phyloP scores from a whole-genome alignment of 2,329 filamentous ascomycete species.

The Clonostachys rosea region DNA sequence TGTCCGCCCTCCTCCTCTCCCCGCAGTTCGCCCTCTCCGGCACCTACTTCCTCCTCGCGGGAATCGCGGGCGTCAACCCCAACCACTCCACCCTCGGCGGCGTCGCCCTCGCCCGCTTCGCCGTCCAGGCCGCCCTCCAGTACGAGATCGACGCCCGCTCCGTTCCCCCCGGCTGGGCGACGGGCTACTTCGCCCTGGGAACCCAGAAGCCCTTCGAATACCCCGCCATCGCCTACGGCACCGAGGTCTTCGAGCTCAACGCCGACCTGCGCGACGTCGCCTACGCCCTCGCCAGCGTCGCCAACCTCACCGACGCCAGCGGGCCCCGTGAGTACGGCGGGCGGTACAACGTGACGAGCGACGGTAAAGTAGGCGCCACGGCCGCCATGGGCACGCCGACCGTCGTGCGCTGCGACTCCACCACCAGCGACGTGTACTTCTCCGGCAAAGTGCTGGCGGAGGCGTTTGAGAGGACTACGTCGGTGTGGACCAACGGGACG shows the following conservation, averaged over 20 bases:
- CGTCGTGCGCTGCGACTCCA: slow-evolving; percentile 61
- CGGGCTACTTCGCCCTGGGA: slow-evolving; percentile 66
- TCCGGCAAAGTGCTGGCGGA: slow-evolving; percentile 55
- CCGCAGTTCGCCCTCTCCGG: slow-evolving; percentile 56
- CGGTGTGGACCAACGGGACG: slow-evolving; percentile 61
- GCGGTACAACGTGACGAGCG: slow-evolving; percentile 34
- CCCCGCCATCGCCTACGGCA: slow-evolving; percentile 57
- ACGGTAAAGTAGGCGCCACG: slow-evolving; percentile 28
- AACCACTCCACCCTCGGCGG: slow-evolving; percentile 59
- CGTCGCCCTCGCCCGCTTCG: slow-evolving; percentile 64
- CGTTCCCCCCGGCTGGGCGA: slow-evolving; percentile 58
- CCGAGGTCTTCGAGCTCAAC: slow-evolving; percentile 66
- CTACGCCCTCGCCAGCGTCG: slow-evolving; percentile 41
- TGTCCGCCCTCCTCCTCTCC: slow-evolving; percentile 60
- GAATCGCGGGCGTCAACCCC: slow-evolving; percentile 73
- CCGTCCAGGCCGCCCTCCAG: slow-evolving; percentile 70
- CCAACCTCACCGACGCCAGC: slow-evolving; percentile 45
- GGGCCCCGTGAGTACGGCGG: slow-evolving; percentile 47
- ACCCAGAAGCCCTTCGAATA: slow-evolving; percentile 48
- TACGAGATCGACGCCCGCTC: slow-evolving; percentile 72
- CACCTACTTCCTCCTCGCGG: slow-evolving; percentile 68
- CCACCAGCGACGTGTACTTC: slow-evolving; percentile 70
- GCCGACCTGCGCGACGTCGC: slow-evolving; percentile 50
- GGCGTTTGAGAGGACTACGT: slow-evolving; percentile 61
- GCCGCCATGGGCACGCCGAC: slow-evolving; percentile 41